phyloP scores from a whole-genome alignment of 257 asterid species.

The Solanum clarkiae region DNA sequence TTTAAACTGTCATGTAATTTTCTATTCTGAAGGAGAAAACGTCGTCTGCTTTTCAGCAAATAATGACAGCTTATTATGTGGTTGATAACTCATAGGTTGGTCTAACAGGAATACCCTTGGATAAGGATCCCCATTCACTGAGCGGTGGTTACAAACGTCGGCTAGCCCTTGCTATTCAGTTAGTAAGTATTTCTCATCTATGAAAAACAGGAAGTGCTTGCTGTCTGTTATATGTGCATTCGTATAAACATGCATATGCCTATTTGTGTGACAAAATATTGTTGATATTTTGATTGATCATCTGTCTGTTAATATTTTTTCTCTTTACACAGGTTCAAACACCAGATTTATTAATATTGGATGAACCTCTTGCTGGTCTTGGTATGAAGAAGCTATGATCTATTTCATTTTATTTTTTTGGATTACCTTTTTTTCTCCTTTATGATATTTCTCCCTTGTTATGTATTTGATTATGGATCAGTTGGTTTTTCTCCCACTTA shows the following conservation, averaged over 20 bases:
- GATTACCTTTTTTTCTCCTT: neutral
- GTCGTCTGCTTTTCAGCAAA: neutral
- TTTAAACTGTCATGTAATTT: neutral
- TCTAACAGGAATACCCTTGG: slow-evolving; percentile 57
- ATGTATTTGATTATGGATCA: neutral
- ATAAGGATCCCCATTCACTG: slow-evolving; percentile 76
- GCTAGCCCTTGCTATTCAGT: slow-evolving; percentile 88
- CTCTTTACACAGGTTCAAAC: slow-evolving; percentile 59
- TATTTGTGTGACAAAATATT: neutral
- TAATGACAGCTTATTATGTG: neutral
- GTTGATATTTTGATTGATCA: neutral
- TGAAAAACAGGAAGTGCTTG: neutral
- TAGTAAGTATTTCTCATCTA: slow-evolving; percentile 35
- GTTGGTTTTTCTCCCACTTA: neutral
- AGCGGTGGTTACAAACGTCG: slow-evolving; percentile 97
- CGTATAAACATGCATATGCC: neutral
- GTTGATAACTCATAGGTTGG: slow-evolving; percentile 41
- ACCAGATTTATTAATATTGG: slow-evolving; percentile 76
- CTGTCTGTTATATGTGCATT: neutral
- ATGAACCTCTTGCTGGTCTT: slow-evolving; percentile 99
- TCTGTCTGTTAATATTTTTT: slow-evolving; percentile 11
- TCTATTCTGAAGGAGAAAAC: neutral
- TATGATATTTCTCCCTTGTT: neutral
- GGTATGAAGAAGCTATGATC: slow-evolving; percentile 36
- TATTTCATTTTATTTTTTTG: neutral